Evolutionary conservation across 352 stramenopile species (phyloP).

Genomic region (Phytopythium litorale): DNA sequence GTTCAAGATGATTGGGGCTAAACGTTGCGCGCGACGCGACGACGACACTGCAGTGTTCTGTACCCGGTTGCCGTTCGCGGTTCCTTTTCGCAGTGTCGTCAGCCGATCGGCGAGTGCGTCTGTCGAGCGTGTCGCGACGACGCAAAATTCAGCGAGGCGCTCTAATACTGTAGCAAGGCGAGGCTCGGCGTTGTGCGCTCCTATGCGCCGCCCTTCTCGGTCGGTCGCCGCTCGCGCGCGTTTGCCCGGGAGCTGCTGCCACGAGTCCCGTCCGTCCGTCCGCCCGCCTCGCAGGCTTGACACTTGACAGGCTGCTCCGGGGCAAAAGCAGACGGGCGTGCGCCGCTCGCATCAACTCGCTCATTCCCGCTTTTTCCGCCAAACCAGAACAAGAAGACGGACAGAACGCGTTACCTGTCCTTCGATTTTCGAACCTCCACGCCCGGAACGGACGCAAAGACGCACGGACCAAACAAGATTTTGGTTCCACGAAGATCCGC

Average conservation of each 20-base stretch:
- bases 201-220: neutral
- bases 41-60: neutral
- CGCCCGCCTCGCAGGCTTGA: neutral
- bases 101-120: neutral
- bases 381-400: neutral
- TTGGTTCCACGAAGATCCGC: neutral
- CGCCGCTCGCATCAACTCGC: too few relatives aligned
- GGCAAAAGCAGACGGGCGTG: conserved; percentile 1
- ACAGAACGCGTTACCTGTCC: too few relatives aligned
- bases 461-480: neutral
- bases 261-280: too few relatives aligned
- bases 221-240: neutral
- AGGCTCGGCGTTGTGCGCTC: neutral
- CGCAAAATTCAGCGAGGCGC: neutral
- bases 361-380: neutral
- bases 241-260: too few relatives aligned
- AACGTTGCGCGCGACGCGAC: neutral
- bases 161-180: too few relatives aligned
- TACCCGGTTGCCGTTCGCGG: neutral
- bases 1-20: neutral
- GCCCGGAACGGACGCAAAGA: neutral
- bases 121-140: conserved; percentile 6
- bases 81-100: conserved; percentile 7
- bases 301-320: neutral
- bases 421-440: conserved; percentile 9